Conservation (phyloP, 2,329 filamentous ascomycete genomes). For the Talaromyces piceae region DNA sequence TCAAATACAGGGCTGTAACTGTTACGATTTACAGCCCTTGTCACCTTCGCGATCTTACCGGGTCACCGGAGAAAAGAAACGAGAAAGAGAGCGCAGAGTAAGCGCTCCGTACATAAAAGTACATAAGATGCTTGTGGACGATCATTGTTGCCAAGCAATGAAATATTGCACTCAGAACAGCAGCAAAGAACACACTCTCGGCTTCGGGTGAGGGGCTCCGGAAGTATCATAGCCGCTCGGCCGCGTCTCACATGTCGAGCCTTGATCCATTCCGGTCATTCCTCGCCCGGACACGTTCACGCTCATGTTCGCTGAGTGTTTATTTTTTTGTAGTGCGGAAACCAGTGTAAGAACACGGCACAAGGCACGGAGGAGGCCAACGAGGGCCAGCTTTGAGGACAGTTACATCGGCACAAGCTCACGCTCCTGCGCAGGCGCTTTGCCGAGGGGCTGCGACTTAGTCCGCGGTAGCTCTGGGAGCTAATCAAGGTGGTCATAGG, state of each 20-base stretch:
- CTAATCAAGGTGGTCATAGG: background rate
- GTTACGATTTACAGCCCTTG: no score
- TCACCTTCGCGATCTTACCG: no score
- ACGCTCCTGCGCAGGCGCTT: background rate
- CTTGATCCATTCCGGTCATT: background rate
- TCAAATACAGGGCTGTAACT: no score
- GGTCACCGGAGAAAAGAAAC: no score
- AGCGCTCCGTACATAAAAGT: no score
- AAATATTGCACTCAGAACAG: no score
- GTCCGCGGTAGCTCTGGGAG: background rate
- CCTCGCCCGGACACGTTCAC: background rate
- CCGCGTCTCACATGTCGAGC: background rate
- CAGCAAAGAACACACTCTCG: background rate
- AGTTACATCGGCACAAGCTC: background rate
- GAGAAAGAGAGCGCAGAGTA: no score
- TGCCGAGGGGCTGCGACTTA: background rate
- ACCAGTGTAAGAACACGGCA: background rate
- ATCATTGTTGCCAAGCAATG: no score
- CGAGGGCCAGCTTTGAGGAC: no score
- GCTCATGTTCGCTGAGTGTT: background rate
- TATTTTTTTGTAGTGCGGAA: background rate
- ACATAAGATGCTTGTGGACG: no score
- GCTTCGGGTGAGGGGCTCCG: background rate
- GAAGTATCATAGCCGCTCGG: background rate
- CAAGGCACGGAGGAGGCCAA: no score